Conservation (phyloP, 305 asterid species). For the Solanum chacoense region DNA sequence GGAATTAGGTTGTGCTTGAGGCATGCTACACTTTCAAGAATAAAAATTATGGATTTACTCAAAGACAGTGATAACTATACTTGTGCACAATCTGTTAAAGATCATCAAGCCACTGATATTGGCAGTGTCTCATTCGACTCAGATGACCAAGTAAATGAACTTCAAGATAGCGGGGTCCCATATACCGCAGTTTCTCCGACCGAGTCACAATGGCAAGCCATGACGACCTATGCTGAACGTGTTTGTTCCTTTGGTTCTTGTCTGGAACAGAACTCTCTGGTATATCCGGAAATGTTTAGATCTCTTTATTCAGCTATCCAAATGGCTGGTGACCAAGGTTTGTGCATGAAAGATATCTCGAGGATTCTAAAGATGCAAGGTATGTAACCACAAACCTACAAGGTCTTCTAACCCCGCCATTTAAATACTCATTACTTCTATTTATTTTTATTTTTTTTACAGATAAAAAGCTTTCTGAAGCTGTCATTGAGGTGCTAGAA, state of each 20-base stretch:
- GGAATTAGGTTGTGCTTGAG: constrained; percentile 64
- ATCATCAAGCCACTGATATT: constrained; percentile 18
- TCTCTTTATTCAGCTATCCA: constrained; percentile 68
- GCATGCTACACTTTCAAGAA: constrained; percentile 41
- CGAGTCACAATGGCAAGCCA: constrained; percentile 76
- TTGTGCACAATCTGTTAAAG: constrained; percentile 15
- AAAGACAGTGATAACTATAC: constrained; percentile 20
- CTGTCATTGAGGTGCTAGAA: constrained; percentile 68
- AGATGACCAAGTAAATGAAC: constrained; percentile 24
- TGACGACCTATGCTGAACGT: constrained; percentile 51
- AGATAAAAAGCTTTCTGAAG: constrained; percentile 51
- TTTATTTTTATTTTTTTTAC: constrained; percentile 8
- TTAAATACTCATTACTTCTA: constrained; percentile 12
- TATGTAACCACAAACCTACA: constrained; percentile 12
- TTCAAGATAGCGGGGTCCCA: constrained; percentile 23
- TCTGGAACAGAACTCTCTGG: constrained; percentile 18
- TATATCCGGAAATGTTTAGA: constrained; percentile 48
- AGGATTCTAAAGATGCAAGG: constrained; percentile 44
- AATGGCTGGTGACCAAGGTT: constrained; percentile 90
- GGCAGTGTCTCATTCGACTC: constrained; percentile 16
- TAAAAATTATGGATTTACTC: constrained; percentile 38
- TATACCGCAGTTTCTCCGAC: constrained; percentile 18
- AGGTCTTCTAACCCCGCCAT: constrained; percentile 6
- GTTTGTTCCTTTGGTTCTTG: constrained; percentile 36
- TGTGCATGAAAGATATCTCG: constrained; percentile 65